Evolutionary conservation across 805 yeast species (phyloP).

Genomic region (Cyberlindnera americana): DNA sequence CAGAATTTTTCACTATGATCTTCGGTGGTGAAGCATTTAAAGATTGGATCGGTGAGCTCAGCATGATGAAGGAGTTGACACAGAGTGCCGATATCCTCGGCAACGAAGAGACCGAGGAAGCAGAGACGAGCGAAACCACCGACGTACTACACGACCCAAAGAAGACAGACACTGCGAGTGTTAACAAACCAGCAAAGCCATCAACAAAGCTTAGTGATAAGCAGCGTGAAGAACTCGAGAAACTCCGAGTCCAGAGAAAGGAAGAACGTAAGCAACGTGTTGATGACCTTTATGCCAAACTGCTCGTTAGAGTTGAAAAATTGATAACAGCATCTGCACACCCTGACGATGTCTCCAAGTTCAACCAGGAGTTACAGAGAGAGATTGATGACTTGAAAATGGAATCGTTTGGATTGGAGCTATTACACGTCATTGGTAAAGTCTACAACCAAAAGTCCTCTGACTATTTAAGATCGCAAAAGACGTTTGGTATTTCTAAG

Average conservation of each 20-base stretch:
- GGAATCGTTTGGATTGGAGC: conserved; percentile 93
- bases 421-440: conserved; percentile 78
- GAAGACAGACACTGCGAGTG: too few relatives aligned
- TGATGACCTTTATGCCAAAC: conserved; percentile 45
- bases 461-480: conserved; percentile 68
- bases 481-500: conserved; percentile 83
- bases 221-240: conserved; percentile 47
- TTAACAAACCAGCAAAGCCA: conserved; percentile 5
- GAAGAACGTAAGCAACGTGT: conserved; percentile 47
- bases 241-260: conserved; percentile 53
- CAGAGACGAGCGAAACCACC: conserved; percentile 5
- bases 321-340: conserved; percentile 44
- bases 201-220: conserved; percentile 29
- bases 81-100: conserved; percentile 51
- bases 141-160: conserved; percentile 11
- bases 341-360: conserved; percentile 45
- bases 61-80: conserved; percentile 60
- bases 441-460: conserved; percentile 74
- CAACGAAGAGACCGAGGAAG: conserved; percentile 22
- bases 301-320: conserved; percentile 44
- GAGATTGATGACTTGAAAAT: conserved; percentile 82
- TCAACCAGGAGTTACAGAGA: conserved; percentile 45
- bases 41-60: conserved; percentile 76
- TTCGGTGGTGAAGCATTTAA: conserved; percentile 81
- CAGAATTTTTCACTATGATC: conserved; percentile 76